Evolutionary conservation across 1,284 basidiomycete species (phyloP), one percentile per base, ranked within the genome.

Genomic region (Boletus subluridellus): DNA sequence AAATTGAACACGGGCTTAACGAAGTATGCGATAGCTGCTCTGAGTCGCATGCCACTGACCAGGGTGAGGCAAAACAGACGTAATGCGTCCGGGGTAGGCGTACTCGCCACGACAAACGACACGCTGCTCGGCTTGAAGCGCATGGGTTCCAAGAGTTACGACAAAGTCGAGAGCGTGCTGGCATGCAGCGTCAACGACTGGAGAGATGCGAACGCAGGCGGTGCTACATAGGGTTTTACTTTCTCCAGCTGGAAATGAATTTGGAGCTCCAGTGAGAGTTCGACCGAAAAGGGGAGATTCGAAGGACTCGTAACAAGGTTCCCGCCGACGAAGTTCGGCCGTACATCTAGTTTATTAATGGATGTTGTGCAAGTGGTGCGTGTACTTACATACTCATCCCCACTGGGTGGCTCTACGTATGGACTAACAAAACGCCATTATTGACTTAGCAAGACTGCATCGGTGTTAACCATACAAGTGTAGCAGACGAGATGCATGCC

Each of bases 31-130:
- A 42, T 7, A 68, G 64, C 14, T 24, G 26, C 32, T 66, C 60
- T 0, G 60, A 32, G n/a, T 8, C 28, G 11, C 69, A 70, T n/a
- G 64, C 21, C 21, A 4, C 28, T 49, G n/a, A 42, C 49, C 26
- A 71, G 39, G 8, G 66, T 48, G 21, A 66, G 46, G 42, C 66
- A 68, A 37, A 71, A 68, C 5, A 66, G 49, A 24, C 57, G 60
- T 4, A 68, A 42, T 24, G 54, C 60, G 21, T 71, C 64, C 12
- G 59, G 14, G 30, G 59, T 57, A 1, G 69, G 66, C 1, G 34
- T 38, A 0, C 1, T 46, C 26, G 26, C 35, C 46, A 69, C 59
- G 42, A 57, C 49, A 26, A 70, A 72, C 24, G 59, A 53, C 45
- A 69, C 51, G 14, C 7, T 28, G 4, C 5, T 37, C 15, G 67